Evolutionary conservation across 306 rosid species (phyloP), one percentile per base, ranked within the genome.

Genomic region (Acacia confusa): DNA sequence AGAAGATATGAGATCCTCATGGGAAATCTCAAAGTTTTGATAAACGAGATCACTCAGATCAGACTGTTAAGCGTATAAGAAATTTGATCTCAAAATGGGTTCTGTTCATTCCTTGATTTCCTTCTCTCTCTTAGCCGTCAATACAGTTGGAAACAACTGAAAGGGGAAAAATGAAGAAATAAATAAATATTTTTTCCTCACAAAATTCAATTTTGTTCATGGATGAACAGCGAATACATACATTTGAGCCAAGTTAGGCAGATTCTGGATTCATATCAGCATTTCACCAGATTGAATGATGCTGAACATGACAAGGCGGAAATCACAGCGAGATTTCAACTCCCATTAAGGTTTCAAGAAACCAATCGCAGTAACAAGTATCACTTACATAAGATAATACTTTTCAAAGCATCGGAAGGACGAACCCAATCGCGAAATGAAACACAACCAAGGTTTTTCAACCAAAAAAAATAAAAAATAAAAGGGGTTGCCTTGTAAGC

Each of bases 31-130:
- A 91, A 90, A 86, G 91, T 85, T 88, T 87, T 91, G 92, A 90
- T 90, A 90, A 90, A 48, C 76, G 89, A 8, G 87, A 94, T 90
- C 91, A 85, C 74, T 88, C 87, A 84, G 94, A 92, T 94, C 82
- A 85, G 69, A n/a, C 57, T 70, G 32, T 40, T 8, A n/a, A 84
- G 79, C 83, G 88, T 77, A 71, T 79, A 80, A 84, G 88, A 81
- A 83, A 85, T 64, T 85, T 82, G 81, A 86, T 86, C 82, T 88
- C 87, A 76, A 80, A 81, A 68, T 81, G 84, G 80, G 36, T 70
- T 82, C 75, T 85, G 76, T 74, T 84, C 60, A 52, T 50, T 48
- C 72, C 45, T 81, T 32, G 3, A 32, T 32, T 38, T 81, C 55
- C 50, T 47, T 67, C 75, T 82, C 76, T 78, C 53, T 44, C 74